Evolutionary conservation across 306 rosid genomes (phyloP), one percentile per base, ranked within the genome.

Genomic region (Hippophae tibetana): DNA sequence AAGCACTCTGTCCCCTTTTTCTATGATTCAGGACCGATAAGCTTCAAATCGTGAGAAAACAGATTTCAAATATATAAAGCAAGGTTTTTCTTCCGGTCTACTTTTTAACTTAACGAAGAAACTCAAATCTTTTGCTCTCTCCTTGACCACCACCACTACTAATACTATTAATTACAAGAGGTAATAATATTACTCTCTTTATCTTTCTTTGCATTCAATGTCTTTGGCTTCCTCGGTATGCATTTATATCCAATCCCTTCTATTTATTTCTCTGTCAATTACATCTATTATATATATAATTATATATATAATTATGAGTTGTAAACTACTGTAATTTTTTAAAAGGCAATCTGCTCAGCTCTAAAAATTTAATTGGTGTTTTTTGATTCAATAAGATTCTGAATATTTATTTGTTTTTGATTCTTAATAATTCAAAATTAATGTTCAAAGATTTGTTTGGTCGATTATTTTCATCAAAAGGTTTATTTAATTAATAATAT

Each of bases 181-280:
- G 60, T 42, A 18, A 45, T 47, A 0, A 25, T 56, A 48, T 47
- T 47, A 47, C 43, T 43, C 54, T 76, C 93, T 72, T 78, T 92
- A 79, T 74, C 93, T 72, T 78, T 92, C 82, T 74, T 85, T 12
- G 72, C 42, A 49, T 74, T 12, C 41, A 69, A 31, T 41, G 85
- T 9, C 77, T 74, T 88, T 7, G 84, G 77, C 74, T 75, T 92
- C 68, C 93, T 78, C 4, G 99, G 99, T 62, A 92, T 83, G 90
- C 99, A 92, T 63, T 88, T 92, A 31, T 86, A 76, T 23, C 80
- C 72, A 62, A 58, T 93, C 1, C 68, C 76, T 5, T 78, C 88
- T 2, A 53, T 58, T 65, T 76, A 90, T 44, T 71, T 68, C 60
- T 79, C 93, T 8, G 61, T 69, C 66, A 84, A 57, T 51, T 85